Evolutionary conservation across 768 basidiomycete species (phyloP).

Genomic region (Artomyces pyxidatus): DNA sequence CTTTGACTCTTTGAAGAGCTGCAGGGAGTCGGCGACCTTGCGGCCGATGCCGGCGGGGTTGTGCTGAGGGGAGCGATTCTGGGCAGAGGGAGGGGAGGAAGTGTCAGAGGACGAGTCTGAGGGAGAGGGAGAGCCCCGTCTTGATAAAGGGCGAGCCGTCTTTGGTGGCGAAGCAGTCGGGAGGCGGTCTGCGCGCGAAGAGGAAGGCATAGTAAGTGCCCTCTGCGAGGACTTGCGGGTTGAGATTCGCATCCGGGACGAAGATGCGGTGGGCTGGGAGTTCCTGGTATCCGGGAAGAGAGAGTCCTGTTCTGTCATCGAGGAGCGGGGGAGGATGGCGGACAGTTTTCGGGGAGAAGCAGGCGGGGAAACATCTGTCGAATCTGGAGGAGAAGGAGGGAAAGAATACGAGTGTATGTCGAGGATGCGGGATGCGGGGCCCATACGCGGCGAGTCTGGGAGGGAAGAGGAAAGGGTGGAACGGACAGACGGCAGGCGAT

Average conservation of each 20-base stretch:
- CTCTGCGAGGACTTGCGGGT: slow-evolving; percentile 8
- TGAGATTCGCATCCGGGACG: slow-evolving; percentile 7
- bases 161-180: slow-evolving; percentile 9
- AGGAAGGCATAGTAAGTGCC: slow-evolving; percentile 6
- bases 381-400: slow-evolving; percentile 7
- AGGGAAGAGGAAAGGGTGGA: too few species aligned
- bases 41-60: slow-evolving; percentile 50
- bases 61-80: slow-evolving; percentile 25
- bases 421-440: too few species aligned
- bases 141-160: slow-evolving; percentile 14
- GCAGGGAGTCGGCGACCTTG: slow-evolving; percentile 76
- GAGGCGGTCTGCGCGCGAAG: slow-evolving; percentile 4
- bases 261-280: neutral
- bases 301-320: slow-evolving; percentile 5
- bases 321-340: slow-evolving; percentile 1
- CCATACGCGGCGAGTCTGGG: too few species aligned
- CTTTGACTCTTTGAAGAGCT: slow-evolving; percentile 73
- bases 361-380: slow-evolving; percentile 10
- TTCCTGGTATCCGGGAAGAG: neutral
- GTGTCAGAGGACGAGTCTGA: slow-evolving; percentile 24
- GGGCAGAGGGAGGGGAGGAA: slow-evolving; percentile 26
- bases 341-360: slow-evolving; percentile 2
- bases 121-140: slow-evolving; percentile 16
- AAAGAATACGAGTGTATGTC: neutral
- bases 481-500: too few species aligned